Percentiles rank a stretch among this genome's conserved stretches.
phyloP scores from a whole-genome alignment of 2,329 filamentous ascomycete species.

The Epicoccum nigrum region DNA sequence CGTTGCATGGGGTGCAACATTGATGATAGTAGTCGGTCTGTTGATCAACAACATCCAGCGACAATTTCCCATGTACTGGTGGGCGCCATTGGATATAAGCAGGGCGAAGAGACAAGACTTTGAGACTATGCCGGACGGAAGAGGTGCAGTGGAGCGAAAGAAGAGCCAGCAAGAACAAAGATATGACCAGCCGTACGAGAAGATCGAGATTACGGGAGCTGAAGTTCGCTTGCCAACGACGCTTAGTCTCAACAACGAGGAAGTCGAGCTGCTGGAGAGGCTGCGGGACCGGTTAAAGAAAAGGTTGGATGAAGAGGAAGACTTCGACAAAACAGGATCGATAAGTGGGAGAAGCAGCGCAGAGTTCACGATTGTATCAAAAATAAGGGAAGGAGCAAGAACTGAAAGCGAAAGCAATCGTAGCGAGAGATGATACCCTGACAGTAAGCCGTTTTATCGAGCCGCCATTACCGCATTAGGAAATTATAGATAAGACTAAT shows the following conservation, averaged over 20 bases:
- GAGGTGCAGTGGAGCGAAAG: slow-evolving; percentile 27
- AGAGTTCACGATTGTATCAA: slow-evolving; percentile 29
- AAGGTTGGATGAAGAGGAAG: slow-evolving; percentile 16
- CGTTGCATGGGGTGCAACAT: slow-evolving; percentile 49
- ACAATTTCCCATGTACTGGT: slow-evolving; percentile 57
- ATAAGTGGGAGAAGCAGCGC: slow-evolving; percentile 29
- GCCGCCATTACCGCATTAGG: slow-evolving; percentile 2
- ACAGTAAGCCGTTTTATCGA: slow-evolving; percentile 1
- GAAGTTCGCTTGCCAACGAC: slow-evolving; percentile 45
- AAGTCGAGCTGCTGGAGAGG: slow-evolving; percentile 44
- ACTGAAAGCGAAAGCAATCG: slow-evolving; percentile 12
- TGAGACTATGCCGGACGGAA: slow-evolving; percentile 32
- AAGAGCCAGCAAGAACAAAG: slow-evolving; percentile 22
- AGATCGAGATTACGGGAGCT: slow-evolving; percentile 41
- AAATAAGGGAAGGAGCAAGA: slow-evolving; percentile 18
- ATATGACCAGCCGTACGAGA: slow-evolving; percentile 23
- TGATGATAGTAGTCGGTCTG: slow-evolving; percentile 53
- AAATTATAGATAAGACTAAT: slow-evolving; percentile 15
- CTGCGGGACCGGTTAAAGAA: slow-evolving; percentile 42
- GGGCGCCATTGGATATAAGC: slow-evolving; percentile 51
- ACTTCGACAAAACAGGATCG: slow-evolving; percentile 11
- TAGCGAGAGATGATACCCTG: not conserved
- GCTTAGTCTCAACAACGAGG: slow-evolving; percentile 44
- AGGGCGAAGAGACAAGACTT: slow-evolving; percentile 27
- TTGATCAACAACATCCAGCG: slow-evolving; percentile 56